Conservation (phyloP, 495 filamentous ascomycete genomes). For the Parachaetomium inaequale region DNA sequence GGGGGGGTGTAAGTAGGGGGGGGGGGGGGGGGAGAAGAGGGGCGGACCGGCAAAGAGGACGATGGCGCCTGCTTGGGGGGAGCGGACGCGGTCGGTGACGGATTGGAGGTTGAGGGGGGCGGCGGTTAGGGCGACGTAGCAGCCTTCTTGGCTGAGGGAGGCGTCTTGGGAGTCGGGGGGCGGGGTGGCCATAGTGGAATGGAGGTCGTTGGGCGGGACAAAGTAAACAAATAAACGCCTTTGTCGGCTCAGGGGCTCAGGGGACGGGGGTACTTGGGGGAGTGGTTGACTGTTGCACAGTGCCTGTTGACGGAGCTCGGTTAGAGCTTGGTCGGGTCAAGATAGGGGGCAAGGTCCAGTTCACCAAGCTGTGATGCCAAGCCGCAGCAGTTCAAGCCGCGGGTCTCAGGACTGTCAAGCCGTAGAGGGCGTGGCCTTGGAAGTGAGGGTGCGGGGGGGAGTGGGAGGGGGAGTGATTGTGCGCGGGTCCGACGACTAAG, state of each 20-base stretch:
- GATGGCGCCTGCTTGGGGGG: constrained; percentile 80
- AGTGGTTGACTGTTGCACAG: no score
- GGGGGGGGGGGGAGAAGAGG: not conserved
- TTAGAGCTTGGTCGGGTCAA: no score
- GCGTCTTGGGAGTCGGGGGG: constrained; percentile 29
- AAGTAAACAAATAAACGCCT: not conserved
- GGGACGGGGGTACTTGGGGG: no score
- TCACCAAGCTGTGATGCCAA: not conserved
- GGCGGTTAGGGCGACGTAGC: constrained; percentile 64
- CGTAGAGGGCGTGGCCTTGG: no score
- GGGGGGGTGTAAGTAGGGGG: constrained; percentile 19
- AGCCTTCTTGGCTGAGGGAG: constrained; percentile 29
- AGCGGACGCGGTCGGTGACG: constrained; percentile 65
- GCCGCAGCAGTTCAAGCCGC: no score
- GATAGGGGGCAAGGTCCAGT: not conserved
- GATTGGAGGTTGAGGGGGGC: constrained; percentile 54
- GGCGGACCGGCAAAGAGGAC: constrained; percentile 74
- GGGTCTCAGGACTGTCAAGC: no score
- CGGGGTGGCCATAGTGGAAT: constrained; percentile 5
- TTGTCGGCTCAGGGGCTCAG: no score
- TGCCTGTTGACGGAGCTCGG: no score
- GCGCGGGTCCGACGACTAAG: not conserved
- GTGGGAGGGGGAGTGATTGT: not conserved
- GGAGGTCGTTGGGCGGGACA: not conserved
- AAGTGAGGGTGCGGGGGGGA: not conserved